Percentiles rank a stretch among this genome's conserved stretches.
Evolutionary conservation across 306 rosid genomes (phyloP).

Genomic region (Oemleria cerasiformis): DNA sequence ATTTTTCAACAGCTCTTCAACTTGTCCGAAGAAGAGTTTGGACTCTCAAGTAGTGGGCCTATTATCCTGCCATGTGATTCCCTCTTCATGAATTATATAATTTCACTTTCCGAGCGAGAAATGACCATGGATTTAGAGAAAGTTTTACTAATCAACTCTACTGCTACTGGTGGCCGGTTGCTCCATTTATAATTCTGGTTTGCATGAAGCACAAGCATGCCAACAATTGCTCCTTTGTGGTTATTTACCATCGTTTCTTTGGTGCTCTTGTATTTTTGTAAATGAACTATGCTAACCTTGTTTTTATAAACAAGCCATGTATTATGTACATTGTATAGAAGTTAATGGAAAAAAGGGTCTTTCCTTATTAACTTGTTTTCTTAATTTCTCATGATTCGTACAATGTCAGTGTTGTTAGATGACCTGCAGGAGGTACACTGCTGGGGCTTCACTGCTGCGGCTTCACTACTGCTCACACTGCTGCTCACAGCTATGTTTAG

Average conservation of each 20-base stretch:
- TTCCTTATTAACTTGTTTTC: too few species aligned
- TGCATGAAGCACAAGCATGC: neutral
- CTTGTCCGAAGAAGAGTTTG: constrained; percentile 1
- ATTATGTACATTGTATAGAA: neutral
- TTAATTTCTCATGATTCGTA: too few species aligned
- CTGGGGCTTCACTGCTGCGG: too few species aligned
- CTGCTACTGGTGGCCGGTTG: neutral
- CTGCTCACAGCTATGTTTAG: too few species aligned
- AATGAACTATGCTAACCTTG: neutral
- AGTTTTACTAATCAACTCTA: neutral
- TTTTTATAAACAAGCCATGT: neutral
- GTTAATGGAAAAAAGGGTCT: neutral
- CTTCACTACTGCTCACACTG: too few species aligned
- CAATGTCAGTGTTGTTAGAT: too few species aligned
- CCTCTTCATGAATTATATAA: neutral
- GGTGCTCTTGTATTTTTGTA: neutral
- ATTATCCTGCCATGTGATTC: neutral
- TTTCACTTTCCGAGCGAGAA: neutral
- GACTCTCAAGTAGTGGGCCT: neutral
- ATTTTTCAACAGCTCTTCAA: constrained; percentile 1
- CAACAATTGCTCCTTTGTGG: neutral
- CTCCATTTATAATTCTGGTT: neutral
- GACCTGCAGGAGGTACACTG: too few species aligned
- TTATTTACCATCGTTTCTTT: too few species aligned
- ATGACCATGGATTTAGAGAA: constrained; percentile 1